These are phyloP conservation scores for Peronospora farinosa DNA, from an alignment of 352 stramenopile species.

Conservation along the genomic window DNA sequence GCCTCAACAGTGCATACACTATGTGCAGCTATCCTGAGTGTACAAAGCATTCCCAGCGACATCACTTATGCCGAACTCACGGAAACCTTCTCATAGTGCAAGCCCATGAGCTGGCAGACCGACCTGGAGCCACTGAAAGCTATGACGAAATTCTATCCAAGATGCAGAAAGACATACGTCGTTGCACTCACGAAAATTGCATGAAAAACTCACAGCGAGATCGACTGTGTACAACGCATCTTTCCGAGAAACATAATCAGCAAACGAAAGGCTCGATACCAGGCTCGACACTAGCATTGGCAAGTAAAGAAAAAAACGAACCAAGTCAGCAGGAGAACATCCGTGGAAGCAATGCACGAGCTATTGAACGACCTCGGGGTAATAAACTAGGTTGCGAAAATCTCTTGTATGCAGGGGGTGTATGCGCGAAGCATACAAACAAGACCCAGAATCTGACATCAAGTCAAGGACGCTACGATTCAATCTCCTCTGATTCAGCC, in stretches of 20 bases:
- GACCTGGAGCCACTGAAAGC: constrained; percentile 37
- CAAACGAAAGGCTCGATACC: constrained; percentile 18
- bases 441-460: constrained; percentile 19
- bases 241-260: constrained; percentile 65
- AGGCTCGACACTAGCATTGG: not conserved
- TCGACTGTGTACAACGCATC: constrained; percentile 77
- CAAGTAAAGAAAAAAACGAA: constrained; percentile 7
- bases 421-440: constrained; percentile 51
- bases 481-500: too few relatives aligned
- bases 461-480: constrained; percentile 3
- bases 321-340: constrained; percentile 1
- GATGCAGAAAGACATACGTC: constrained; percentile 73
- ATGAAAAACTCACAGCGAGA: constrained; percentile 85
- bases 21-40: constrained; percentile 85
- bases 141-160: constrained; percentile 65
- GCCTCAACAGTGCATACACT: constrained; percentile 83
- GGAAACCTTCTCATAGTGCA: constrained; percentile 75
- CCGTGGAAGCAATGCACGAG: constrained; percentile 21
- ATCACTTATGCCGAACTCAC: constrained; percentile 82
- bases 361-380: constrained; percentile 30
- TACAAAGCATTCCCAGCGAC: constrained; percentile 77
- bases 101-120: constrained; percentile 54
- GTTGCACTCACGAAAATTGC: constrained; percentile 68
- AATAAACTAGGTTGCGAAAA: constrained; percentile 35
- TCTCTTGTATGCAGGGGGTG: constrained; percentile 37